Evolutionary conservation across 805 yeast species (phyloP).

Genomic region (Lipomyces japonicus): DNA sequence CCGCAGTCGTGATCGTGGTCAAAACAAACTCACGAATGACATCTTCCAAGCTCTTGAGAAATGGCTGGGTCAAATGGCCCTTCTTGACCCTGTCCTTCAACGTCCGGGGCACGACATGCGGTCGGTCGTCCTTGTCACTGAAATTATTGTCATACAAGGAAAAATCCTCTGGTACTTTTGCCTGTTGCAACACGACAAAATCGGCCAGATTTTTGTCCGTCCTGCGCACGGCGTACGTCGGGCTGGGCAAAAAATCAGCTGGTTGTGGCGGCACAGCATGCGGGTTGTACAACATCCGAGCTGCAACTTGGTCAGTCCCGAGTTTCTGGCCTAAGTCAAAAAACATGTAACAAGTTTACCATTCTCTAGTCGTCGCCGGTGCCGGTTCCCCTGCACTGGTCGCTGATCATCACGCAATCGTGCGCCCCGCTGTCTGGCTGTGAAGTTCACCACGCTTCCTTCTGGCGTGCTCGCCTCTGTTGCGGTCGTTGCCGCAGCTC

Average conservation of each 20-base stretch:
- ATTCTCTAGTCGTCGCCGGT: slow-evolving; percentile 23
- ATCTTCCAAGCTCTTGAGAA: slow-evolving; percentile 17
- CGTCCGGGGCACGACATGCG: neutral
- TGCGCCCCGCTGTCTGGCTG: slow-evolving; percentile 21
- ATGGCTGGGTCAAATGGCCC: slow-evolving; percentile 26
- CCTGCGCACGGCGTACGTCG: slow-evolving; percentile 21
- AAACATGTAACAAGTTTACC: neutral
- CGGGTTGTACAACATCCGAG: slow-evolving; percentile 27
- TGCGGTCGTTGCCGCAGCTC: neutral
- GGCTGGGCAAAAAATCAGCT: slow-evolving; percentile 19
- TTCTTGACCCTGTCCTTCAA: slow-evolving; percentile 24
- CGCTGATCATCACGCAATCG: slow-evolving; percentile 5
- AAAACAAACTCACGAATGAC: slow-evolving; percentile 18
- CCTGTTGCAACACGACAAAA: slow-evolving; percentile 8
- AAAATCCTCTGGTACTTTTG: slow-evolving; percentile 14
- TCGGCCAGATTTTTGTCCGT: slow-evolving; percentile 15
- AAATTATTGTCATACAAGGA: neutral
- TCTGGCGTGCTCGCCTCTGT: slow-evolving; percentile 21
- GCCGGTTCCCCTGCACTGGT: slow-evolving; percentile 22
- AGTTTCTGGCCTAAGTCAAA: neutral
- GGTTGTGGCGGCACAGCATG: slow-evolving; percentile 26
- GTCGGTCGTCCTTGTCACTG: neutral
- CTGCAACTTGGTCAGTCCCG: slow-evolving; percentile 2
- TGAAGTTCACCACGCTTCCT: slow-evolving; percentile 22
- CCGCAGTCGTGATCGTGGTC: neutral